Evolutionary conservation across 2,329 filamentous ascomycete species (phyloP).

Genomic region (Aciculosporium take): DNA sequence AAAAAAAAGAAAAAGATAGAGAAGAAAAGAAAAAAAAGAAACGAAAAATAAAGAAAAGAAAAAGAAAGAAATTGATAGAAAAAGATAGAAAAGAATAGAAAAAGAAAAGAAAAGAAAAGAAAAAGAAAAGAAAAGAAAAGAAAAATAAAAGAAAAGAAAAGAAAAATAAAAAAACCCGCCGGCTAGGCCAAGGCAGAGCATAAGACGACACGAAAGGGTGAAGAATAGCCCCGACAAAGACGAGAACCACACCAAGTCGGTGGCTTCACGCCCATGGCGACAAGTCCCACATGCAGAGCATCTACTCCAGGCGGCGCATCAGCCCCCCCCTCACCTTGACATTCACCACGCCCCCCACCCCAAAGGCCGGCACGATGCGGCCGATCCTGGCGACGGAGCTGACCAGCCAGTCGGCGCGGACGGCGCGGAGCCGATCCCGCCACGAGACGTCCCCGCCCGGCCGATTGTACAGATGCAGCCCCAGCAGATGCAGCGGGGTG

Average conservation of each 20-base stretch:
- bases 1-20: too few relatives aligned
- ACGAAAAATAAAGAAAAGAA: too few relatives aligned
- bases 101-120: neutral
- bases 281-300: neutral
- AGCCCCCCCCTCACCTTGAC: conserved; percentile 50
- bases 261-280: too few relatives aligned
- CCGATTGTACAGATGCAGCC: conserved; percentile 76
- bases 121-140: too few relatives aligned
- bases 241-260: too few relatives aligned
- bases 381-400: conserved; percentile 65
- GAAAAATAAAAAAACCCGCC: neutral
- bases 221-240: neutral
- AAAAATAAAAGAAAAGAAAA: neutral
- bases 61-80: too few relatives aligned
- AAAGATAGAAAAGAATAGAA: too few relatives aligned
- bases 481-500: conserved; percentile 74
- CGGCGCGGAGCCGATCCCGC: conserved; percentile 47
- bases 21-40: too few relatives aligned
- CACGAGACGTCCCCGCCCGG: conserved; percentile 23
- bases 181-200: neutral
- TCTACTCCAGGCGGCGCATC: conserved; percentile 44
- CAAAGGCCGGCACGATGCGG: conserved; percentile 79
- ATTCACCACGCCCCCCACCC: conserved; percentile 78
- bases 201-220: neutral
- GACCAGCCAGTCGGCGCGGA: conserved; percentile 62